Evolutionary conservation across 176 grass and related monocot genomes (phyloP).

Genomic region (Triticum monococcum): DNA sequence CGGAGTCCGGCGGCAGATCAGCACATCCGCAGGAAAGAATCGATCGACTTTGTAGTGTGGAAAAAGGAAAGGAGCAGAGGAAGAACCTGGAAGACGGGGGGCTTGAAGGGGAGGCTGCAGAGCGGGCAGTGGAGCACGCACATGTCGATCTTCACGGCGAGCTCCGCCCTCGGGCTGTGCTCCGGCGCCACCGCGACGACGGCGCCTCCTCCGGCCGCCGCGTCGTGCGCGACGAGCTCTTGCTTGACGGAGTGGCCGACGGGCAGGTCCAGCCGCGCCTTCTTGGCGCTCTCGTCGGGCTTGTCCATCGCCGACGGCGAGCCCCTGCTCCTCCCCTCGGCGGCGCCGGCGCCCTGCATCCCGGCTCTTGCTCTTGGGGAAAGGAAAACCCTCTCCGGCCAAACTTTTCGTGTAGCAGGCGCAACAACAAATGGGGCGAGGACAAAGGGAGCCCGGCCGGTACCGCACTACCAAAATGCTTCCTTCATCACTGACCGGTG

Average conservation of each 20-base stretch:
- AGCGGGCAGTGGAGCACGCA: slow-evolving; percentile 13
- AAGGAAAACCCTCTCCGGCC: not conserved
- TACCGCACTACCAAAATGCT: not conserved
- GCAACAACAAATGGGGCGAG: not conserved
- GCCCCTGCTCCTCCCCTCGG: not conserved
- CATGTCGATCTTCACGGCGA: not conserved
- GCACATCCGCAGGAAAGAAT: not conserved
- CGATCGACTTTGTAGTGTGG: no score
- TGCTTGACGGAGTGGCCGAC: not conserved
- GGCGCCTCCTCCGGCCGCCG: not conserved
- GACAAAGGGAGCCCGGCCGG: not conserved
- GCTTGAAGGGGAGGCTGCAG: not conserved
- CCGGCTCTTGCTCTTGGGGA: not conserved
- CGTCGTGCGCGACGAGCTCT: not conserved
- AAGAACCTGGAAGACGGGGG: slow-evolving; percentile 5
- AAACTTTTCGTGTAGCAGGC: no score
- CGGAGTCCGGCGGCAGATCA: no score
- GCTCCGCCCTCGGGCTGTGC: not conserved
- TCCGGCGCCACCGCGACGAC: not conserved
- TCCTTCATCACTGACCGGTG: no score
- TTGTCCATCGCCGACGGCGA: not conserved
- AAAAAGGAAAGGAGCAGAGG: not conserved
- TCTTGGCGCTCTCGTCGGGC: not conserved
- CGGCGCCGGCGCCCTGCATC: not conserved
- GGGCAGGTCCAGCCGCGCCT: not conserved